Evolutionary conservation across 1,284 basidiomycete species (phyloP).

Genomic region (Pyrrhoderma noxium): DNA sequence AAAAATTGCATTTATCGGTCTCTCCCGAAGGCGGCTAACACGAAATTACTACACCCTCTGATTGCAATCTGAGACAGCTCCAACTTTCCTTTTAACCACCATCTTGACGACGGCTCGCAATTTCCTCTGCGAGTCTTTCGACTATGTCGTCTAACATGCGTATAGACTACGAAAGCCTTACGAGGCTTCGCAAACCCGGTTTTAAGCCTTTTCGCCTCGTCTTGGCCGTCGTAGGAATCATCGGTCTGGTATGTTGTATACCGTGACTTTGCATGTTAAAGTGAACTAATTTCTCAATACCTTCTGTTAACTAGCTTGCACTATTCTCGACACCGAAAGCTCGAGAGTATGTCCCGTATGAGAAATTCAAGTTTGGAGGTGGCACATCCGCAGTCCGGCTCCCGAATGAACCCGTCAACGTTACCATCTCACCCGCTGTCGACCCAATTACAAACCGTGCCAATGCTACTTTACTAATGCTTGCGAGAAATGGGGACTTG

Average conservation of each 20-base stretch:
- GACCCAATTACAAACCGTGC: constrained; percentile 20
- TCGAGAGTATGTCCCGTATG: constrained; percentile 11
- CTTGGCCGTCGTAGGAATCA: constrained; percentile 6
- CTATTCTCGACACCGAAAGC: constrained; percentile 2
- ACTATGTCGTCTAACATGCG: constrained; percentile 9
- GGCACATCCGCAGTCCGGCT: background rate
- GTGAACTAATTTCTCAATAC: background rate
- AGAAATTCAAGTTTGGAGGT: constrained; percentile 1
- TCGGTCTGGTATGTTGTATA: constrained; percentile 1
- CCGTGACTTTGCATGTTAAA: background rate
- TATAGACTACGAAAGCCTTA: constrained; percentile 6
- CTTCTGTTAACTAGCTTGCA: background rate
- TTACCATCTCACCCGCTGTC: constrained; percentile 1
- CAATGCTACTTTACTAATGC: constrained; percentile 39
- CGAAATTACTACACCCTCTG: background rate
- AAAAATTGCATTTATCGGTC: too few species aligned
- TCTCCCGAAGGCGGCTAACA: too few species aligned
- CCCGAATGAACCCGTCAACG: constrained; percentile 6
- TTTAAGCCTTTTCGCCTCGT: constrained; percentile 4
- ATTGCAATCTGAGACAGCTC: background rate
- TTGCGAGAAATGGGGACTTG: constrained; percentile 37
- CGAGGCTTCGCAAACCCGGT: constrained; percentile 2
- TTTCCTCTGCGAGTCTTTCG: background rate
- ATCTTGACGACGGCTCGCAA: background rate
- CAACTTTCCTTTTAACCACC: background rate